A percentile compares a stretch with the other conserved stretches of the same genome.
Evolutionary conservation across 306 rosid species (phyloP).

Genomic region (Trifolium subterraneum): DNA sequence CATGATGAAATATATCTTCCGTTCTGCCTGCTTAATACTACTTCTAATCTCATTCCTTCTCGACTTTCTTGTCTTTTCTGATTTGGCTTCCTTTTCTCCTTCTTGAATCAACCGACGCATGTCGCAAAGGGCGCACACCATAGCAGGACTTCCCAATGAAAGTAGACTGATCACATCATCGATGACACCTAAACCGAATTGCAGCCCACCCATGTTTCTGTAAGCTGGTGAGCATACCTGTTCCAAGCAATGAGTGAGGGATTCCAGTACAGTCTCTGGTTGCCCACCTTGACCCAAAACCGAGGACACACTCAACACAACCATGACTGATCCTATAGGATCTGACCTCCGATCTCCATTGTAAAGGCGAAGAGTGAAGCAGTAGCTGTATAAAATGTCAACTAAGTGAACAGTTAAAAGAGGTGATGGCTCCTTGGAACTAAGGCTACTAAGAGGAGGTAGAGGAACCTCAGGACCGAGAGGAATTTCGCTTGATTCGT

Average conservation of each 20-base stretch:
- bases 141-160: conserved; percentile 60
- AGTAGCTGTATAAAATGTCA: conserved; percentile 76
- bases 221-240: conserved; percentile 79
- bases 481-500: conserved; percentile 62
- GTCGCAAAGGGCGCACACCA: conserved; percentile 71
- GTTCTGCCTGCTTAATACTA: conserved; percentile 70
- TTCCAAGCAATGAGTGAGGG: conserved; percentile 76
- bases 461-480: conserved; percentile 71
- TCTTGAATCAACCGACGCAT: conserved; percentile 67
- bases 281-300: conserved; percentile 75
- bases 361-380: conserved; percentile 83
- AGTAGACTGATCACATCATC: conserved; percentile 66
- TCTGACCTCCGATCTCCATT: conserved; percentile 90
- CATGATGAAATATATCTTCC: conserved; percentile 78
- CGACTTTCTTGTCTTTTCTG: conserved; percentile 56
- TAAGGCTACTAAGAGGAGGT: conserved; percentile 74
- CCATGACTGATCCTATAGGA: conserved; percentile 69
- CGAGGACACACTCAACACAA: conserved; percentile 68
- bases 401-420: conserved; percentile 75
- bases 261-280: conserved; percentile 71
- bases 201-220: conserved; percentile 73
- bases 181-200: conserved; percentile 65
- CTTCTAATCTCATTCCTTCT: conserved; percentile 54
- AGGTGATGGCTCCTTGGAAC: conserved; percentile 79
- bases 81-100: conserved; percentile 63